Base-by-base conservation (phyloP, 805 yeast genomes). In the Saccharomycopsis microspora region DNA sequence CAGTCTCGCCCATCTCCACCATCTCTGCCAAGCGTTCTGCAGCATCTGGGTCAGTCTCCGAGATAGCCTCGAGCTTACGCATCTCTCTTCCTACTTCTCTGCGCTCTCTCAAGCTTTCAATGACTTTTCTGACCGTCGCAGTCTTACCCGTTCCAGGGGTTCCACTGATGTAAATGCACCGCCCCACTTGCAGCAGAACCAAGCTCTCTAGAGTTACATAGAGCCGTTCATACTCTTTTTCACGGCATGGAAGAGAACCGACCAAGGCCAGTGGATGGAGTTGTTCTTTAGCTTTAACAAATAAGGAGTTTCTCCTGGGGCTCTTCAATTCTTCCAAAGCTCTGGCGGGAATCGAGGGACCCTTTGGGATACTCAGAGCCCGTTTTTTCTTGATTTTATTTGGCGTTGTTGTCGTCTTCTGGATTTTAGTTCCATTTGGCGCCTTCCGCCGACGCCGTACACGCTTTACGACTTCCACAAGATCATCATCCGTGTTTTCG, bases 91-190 rank as follows among this genome's bases (percentile, higher is more conserved):
- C 19, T 19, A 19, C 19, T 19, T 19, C 19, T 19, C 19, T 19
- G 27, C 69, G 64, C 10, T 62, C 58, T 41, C 74, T 71, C 35
- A 93, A 64, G 57, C 83, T 87, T 34, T 77, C 72, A 30, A 93
- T 74, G 0, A 85, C 97, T 58, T 88, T 95, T 47, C 95, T 67
- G 2, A 90, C 80, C 0, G 97, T 90, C 3, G 95, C 93, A 0
- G 98, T 90, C 60, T 93, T 93, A 8, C 98, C 98, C 2, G 94
- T 90, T 5, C 99, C 99, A 0, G 99, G 98, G 0, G 96, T 87
- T 3, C 99, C 99, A 63, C 96, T 86, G 7, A 93, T 79, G 60
- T 89, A 93, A 4, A 93, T 64, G 55, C 96, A 86, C 5, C 89
- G 75, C 0, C 97, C 97, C 1, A 82, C 73, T 39, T 76, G 75